Evolutionary conservation across 2,329 filamentous ascomycete species (phyloP).

Genomic region (Knufia fluminis): DNA sequence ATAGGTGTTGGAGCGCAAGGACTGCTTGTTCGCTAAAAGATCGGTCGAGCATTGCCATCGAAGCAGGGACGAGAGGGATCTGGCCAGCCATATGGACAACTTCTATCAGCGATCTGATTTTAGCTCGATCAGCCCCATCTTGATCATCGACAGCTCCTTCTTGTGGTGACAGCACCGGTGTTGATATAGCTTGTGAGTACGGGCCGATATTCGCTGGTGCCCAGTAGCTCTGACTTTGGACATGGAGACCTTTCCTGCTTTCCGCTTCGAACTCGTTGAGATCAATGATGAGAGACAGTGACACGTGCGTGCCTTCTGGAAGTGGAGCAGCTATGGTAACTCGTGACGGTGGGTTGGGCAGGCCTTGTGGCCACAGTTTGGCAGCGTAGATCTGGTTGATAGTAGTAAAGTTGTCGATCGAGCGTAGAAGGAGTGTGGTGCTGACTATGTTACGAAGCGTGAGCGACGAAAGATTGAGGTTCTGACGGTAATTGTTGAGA

Average conservation of each 20-base stretch:
- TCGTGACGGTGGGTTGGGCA: constrained; percentile 73
- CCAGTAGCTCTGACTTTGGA: constrained; percentile 93
- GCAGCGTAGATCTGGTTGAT: constrained; percentile 69
- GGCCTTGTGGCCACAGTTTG: constrained; percentile 49
- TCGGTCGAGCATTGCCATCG: constrained; percentile 49
- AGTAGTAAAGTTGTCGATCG: constrained; percentile 67
- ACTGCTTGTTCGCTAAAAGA: constrained; percentile 51
- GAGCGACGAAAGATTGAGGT: not conserved
- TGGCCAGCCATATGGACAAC: constrained; percentile 73
- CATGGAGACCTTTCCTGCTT: constrained; percentile 56
- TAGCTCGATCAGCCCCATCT: not conserved
- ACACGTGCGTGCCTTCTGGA: constrained; percentile 50
- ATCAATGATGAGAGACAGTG: constrained; percentile 48
- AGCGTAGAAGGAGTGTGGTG: constrained; percentile 59
- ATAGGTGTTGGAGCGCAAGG: constrained; percentile 79
- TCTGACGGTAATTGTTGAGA: not conserved
- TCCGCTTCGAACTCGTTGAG: constrained; percentile 10
- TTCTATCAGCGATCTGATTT: constrained; percentile 12
- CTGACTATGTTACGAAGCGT: not conserved
- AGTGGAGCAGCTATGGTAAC: constrained; percentile 72
- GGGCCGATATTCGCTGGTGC: constrained; percentile 95
- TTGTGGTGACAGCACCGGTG: constrained; percentile 30
- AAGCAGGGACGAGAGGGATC: constrained; percentile 74
- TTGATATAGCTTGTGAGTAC: constrained; percentile 77
- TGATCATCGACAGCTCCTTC: not conserved